phyloP scores from a whole-genome alignment of 306 rosid species.

The Glycine latifolia region DNA sequence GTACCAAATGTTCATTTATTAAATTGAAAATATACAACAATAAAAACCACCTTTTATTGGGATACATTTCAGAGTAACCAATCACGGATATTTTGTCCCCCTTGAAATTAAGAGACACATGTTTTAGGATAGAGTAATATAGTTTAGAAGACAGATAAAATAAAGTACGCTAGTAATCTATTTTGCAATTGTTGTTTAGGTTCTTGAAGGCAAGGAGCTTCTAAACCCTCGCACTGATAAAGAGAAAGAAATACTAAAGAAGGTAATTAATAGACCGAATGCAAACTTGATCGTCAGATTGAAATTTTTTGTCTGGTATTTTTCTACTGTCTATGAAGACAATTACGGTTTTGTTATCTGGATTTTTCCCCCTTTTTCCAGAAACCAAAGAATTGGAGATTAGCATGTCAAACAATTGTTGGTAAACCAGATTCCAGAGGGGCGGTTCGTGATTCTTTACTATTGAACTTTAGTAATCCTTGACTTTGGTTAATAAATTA shows the following conservation, averaged over 20 bases:
- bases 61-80: no score
- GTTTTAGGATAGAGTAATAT: no score
- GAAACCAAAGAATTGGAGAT: constrained; percentile 98
- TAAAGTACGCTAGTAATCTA: not conserved
- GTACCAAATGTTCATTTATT: not conserved
- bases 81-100: no score
- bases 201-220: constrained; percentile 80
- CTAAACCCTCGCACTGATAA: constrained; percentile 79
- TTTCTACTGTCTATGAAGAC: not conserved
- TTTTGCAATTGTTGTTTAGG: constrained; percentile 51
- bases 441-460: constrained; percentile 63
- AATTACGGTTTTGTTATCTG: not conserved
- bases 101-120: no score
- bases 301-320: not conserved
- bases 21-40: not conserved
- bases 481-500: not conserved
- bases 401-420: constrained; percentile 93
- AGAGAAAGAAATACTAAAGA: constrained; percentile 78
- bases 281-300: not conserved
- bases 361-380: constrained; percentile 35
- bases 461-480: constrained; percentile 16
- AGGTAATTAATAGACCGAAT: constrained; percentile 56
- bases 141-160: not conserved
- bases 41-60: not conserved
- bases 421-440: constrained; percentile 79